Conservation (phyloP, 257 asterid species). For the Solanum etuberosum region DNA sequence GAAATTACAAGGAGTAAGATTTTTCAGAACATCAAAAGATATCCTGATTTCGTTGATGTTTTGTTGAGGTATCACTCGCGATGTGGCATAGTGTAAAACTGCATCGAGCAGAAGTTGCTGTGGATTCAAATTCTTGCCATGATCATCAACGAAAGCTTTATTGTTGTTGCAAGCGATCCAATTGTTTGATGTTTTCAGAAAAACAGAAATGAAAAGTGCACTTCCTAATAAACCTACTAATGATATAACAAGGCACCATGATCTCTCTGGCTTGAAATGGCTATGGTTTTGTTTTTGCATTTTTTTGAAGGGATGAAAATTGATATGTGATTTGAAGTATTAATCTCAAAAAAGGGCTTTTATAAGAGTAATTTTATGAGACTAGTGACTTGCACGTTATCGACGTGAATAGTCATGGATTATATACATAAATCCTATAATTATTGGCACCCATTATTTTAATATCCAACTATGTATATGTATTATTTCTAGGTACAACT, state of each 20-base stretch:
- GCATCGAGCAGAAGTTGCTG: constrained; percentile 9
- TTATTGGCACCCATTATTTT: not conserved
- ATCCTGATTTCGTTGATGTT: constrained; percentile 6
- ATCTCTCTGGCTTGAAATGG: constrained; percentile 18
- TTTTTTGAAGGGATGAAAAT: not conserved
- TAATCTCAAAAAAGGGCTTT: not conserved
- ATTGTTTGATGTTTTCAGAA: not conserved
- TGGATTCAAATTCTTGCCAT: not conserved
- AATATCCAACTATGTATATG: not conserved
- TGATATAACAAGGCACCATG: constrained; percentile 17
- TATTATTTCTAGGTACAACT: not conserved
- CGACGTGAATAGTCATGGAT: not conserved
- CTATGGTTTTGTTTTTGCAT: constrained; percentile 24
- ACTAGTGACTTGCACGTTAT: not conserved
- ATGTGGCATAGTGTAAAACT: constrained; percentile 25
- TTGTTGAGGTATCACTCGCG: constrained; percentile 22
- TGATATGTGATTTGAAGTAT: not conserved
- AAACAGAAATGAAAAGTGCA: constrained; percentile 13
- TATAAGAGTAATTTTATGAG: not conserved
- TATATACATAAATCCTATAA: not conserved
- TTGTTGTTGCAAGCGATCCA: constrained; percentile 2
- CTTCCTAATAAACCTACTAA: constrained; percentile 34
- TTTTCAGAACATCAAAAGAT: constrained; percentile 29
- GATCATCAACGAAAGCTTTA: not conserved
- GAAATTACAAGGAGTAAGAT: constrained; percentile 37